Percentiles rank a stretch among this genome's conserved stretches.
These are phyloP conservation scores for Spergularia bocconei DNA, from an alignment of 148 eudicot genomes.

Conservation along the genomic window DNA sequence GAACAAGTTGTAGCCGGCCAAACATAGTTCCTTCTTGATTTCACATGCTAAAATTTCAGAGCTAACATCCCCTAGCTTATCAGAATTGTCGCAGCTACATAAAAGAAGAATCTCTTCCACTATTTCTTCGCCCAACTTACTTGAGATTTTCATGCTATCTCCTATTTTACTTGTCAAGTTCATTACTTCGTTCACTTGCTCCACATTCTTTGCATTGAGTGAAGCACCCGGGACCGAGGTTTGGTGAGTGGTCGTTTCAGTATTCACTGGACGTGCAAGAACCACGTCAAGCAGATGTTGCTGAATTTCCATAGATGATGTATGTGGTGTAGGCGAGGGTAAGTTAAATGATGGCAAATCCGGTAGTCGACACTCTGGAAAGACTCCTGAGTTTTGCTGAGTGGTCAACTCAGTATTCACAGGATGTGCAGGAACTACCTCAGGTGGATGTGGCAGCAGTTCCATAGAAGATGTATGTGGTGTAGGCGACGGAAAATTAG, in stretches of 20 bases:
- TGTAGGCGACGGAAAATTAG: constrained; percentile 5
- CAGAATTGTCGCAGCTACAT: constrained; percentile 13
- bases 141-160: constrained; percentile 25
- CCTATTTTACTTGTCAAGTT: constrained; percentile 27
- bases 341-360: not conserved
- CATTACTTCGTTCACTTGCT: constrained; percentile 15
- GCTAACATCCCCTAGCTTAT: constrained; percentile 15
- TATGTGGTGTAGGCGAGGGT: no score
- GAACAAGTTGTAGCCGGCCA: constrained; percentile 35
- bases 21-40: constrained; percentile 31
- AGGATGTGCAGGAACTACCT: not conserved
- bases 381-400: not conserved
- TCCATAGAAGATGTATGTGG: constrained; percentile 9
- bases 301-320: not conserved
- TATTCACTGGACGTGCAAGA: constrained; percentile 14
- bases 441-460: not conserved
- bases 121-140: constrained; percentile 16
- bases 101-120: constrained; percentile 30
- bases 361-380: constrained; percentile 20
- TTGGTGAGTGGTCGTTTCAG: not conserved
- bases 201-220: not conserved
- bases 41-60: constrained; percentile 33
- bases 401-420: constrained; percentile 13
- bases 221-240: constrained; percentile 8
- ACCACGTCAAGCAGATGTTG: constrained; percentile 1